Evolutionary conservation across 2,329 filamentous ascomycete genomes (phyloP).

Genomic region (Botrytis elliptica): DNA sequence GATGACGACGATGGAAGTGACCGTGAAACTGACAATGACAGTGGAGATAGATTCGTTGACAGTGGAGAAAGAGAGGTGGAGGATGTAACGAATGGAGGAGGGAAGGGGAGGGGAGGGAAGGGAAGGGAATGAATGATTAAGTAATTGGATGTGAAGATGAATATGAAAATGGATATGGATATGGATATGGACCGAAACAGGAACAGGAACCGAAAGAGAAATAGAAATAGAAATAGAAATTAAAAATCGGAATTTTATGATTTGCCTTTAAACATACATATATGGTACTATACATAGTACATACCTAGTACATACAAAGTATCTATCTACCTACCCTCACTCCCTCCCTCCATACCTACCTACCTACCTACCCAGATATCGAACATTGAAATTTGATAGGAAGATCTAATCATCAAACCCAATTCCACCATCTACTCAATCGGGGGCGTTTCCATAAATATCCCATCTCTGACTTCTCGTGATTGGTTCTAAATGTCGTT

Average conservation of each 20-base stretch:
- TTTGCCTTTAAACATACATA: neutral
- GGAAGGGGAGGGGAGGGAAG: neutral
- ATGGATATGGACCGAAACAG: neutral
- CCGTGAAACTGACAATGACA: neutral
- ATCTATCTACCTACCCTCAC: too few relatives aligned
- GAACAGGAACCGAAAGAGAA: neutral
- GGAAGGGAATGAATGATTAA: neutral
- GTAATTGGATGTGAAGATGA: neutral
- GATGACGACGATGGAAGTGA: neutral
- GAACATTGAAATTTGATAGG: neutral
- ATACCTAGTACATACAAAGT: neutral
- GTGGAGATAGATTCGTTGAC: neutral
- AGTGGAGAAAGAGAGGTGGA: neutral
- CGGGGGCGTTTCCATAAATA: conserved; percentile 3
- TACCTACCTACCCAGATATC: neutral
- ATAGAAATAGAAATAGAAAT: neutral
- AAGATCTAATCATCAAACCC: neutral
- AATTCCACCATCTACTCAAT: neutral
- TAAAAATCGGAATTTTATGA: neutral
- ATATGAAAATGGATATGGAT: neutral
- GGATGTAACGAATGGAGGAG: neutral
- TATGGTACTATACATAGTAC: neutral
- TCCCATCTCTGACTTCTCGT: neutral
- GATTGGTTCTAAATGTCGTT: neutral
- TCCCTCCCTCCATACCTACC: too few relatives aligned